Evolutionary conservation across 257 asterid genomes (phyloP).

Genomic region (Nicotiana tabacum): DNA sequence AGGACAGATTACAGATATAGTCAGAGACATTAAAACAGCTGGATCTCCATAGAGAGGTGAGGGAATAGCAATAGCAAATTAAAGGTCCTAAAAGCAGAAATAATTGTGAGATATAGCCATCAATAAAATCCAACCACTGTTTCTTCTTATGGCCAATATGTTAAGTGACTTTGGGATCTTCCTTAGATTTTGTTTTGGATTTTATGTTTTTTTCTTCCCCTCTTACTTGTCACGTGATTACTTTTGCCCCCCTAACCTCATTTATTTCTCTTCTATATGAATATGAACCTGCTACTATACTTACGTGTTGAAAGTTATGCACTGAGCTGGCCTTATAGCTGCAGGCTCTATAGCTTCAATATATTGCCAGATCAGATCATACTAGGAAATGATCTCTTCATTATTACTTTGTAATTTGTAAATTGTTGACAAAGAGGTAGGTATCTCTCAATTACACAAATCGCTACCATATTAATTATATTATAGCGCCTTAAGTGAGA

Average conservation of each 20-base stretch:
- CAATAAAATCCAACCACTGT: not conserved
- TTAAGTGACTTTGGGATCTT: not conserved
- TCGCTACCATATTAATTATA: not conserved
- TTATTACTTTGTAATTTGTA: not conserved
- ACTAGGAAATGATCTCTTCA: not conserved
- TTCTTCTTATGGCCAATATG: constrained; percentile 2
- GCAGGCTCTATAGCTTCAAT: not conserved
- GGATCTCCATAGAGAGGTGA: not conserved
- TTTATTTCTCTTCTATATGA: not conserved
- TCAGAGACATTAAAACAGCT: constrained; percentile 10
- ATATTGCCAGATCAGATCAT: not conserved
- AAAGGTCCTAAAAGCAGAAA: not conserved
- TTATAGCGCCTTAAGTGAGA: not conserved
- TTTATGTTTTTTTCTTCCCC: not conserved
- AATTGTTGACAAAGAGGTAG: not conserved
- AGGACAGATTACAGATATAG: not conserved
- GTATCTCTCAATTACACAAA: not conserved
- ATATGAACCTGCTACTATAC: too few relatives aligned
- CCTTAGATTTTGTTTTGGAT: constrained; percentile 21
- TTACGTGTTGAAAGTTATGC: constrained; percentile 1
- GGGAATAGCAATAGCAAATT: not conserved
- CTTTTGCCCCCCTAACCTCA: not conserved
- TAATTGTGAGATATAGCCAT: constrained; percentile 7
- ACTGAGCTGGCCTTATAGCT: constrained; percentile 4
- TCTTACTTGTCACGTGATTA: constrained; percentile 25